These are phyloP conservation scores for Miscanthus sacchariflorus DNA, from an alignment of 202 grass and related monocot genomes.

Conservation along the genomic window DNA sequence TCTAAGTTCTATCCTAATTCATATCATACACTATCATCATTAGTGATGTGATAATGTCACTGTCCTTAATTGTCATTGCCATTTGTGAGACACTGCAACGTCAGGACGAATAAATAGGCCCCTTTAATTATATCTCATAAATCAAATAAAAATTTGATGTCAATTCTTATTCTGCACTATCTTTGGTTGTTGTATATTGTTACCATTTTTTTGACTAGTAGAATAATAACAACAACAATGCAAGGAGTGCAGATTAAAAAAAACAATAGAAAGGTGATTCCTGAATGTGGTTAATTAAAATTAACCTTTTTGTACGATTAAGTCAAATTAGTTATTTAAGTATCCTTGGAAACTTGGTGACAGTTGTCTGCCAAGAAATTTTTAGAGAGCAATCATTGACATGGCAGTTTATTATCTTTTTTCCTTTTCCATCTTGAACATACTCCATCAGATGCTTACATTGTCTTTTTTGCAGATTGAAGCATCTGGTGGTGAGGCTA, in stretches of 20 bases:
- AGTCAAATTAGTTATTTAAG: conserved; percentile 9
- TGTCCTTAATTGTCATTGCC: background rate
- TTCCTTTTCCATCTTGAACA: background rate
- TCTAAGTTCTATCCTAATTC: background rate
- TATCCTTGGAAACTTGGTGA: background rate
- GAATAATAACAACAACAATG: conserved; percentile 1
- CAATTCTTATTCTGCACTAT: background rate
- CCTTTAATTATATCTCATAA: background rate
- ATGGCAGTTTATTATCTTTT: background rate
- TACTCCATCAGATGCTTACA: background rate
- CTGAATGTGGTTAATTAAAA: conserved; percentile 18
- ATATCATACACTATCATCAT: background rate
- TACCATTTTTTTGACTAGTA: conserved; percentile 1
- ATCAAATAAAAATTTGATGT: background rate
- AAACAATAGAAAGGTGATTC: conserved; percentile 1
- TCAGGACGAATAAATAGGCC: conserved; percentile 1
- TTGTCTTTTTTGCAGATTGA: conserved; percentile 72
- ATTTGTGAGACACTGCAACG: background rate
- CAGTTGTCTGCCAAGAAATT: conserved; percentile 17
- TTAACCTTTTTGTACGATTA: background rate
- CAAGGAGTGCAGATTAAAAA: background rate
- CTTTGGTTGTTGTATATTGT: conserved; percentile 24
- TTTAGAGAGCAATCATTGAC: conserved; percentile 10
- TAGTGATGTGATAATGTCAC: background rate
- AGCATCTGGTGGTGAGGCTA: conserved; percentile 80